Evolutionary conservation across 352 stramenopile genomes (phyloP), one percentile per base, ranked within the genome.

Genomic region (Saprolegnia diclina): DNA sequence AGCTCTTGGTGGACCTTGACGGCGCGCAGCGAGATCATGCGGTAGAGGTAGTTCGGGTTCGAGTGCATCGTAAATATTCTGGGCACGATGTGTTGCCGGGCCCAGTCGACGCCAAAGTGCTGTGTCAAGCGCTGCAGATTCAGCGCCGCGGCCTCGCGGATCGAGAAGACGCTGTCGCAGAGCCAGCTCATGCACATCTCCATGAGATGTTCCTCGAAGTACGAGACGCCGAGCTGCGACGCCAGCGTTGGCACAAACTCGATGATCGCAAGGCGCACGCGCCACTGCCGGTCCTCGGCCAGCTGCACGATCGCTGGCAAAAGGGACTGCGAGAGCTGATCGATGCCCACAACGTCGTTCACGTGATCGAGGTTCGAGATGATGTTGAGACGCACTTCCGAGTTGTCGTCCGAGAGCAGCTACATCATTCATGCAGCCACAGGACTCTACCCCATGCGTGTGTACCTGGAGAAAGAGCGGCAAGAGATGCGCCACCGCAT

Each of bases 201-300:
- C 6, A 88, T 79, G n/a, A 99, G 75, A 53, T 96, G 87, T 64
- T 98, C 93, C 71, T 97, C 92, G 67, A 99, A 99, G 80, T 99
- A 98, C 21, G 97, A 82, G 59, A 83, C 83, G 18, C 96, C 97
- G 19, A 99, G 80, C 66, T 99, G 94, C 66, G 92, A 89, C 4
- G 95, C 97, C 42, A 99, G 76, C 50, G 98, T 78, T 44, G 97
- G 97, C 66, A 99, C 98, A 78, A 99, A 97, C 75, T 99, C 88
- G 79, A 99, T 99, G 74, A 99, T 98, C 21, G 95, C 96, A 16
- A 98, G 79, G 44, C 97, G 90, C 72, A 99, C 97, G 69, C 96
- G 86, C 97, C 97, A 99, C 77, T 99, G 98, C n/a, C 87, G 83
- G 81, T 99, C 97, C 83, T 99, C 92, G 22, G 96, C 94, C 52